Evolutionary conservation across 495 filamentous ascomycete species (phyloP).

Genomic region (Geoglossum glabrum): DNA sequence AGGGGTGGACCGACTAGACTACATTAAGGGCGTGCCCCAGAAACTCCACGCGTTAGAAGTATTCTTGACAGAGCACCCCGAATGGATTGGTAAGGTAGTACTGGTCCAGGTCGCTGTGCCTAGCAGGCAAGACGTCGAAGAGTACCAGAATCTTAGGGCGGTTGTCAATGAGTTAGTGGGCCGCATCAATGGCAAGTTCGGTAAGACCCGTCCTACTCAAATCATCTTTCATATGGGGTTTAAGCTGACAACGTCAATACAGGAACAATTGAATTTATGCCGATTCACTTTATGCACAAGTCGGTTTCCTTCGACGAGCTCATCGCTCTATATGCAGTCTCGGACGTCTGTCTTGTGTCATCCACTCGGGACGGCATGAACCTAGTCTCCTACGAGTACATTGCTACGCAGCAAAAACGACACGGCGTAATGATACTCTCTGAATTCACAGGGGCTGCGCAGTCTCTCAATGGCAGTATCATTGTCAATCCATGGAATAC

Average conservation of each 20-base stretch:
- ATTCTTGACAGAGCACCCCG: slow-evolving; percentile 79
- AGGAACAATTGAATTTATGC: slow-evolving; percentile 77
- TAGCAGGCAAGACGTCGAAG: slow-evolving; percentile 80
- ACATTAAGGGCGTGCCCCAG: slow-evolving; percentile 91
- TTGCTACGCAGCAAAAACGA: slow-evolving; percentile 64
- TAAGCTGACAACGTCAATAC: not conserved
- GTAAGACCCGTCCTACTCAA: slow-evolving; percentile 15
- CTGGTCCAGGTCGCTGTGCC: slow-evolving; percentile 89
- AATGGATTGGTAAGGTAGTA: slow-evolving; percentile 78
- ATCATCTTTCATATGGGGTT: slow-evolving; percentile 7
- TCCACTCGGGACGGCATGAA: slow-evolving; percentile 97
- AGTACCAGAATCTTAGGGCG: slow-evolving; percentile 79
- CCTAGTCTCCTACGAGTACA: slow-evolving; percentile 88
- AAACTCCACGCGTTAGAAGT: slow-evolving; percentile 82
- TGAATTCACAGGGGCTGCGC: slow-evolving; percentile 79
- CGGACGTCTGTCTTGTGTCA: slow-evolving; percentile 74
- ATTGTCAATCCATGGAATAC: slow-evolving; percentile 88
- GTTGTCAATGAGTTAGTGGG: slow-evolving; percentile 84
- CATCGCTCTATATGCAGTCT: slow-evolving; percentile 77
- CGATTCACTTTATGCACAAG: slow-evolving; percentile 87
- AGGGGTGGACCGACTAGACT: slow-evolving; percentile 81
- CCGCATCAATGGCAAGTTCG: slow-evolving; percentile 82
- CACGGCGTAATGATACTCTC: slow-evolving; percentile 83
- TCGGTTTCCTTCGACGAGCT: slow-evolving; percentile 76
- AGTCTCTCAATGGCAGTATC: slow-evolving; percentile 66